Base-by-base conservation (phyloP, 768 basidiomycete genomes). In the Lepiota venenata region DNA sequence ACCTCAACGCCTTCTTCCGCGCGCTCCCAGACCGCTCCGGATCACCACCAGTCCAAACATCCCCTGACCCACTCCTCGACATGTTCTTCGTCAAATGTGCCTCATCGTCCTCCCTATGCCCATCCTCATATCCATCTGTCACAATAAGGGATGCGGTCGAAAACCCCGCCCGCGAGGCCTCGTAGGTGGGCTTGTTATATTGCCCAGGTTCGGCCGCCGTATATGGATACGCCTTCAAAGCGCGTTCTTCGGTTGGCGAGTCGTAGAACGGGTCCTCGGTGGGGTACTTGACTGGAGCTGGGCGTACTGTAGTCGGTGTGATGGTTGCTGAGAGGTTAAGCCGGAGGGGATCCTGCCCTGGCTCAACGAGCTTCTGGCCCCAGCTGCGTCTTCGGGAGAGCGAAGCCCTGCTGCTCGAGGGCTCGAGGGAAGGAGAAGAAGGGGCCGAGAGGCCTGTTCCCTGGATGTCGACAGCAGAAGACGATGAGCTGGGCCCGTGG, bases 371-470 rank as follows among this genome's bases (percentile, higher is more conserved):
- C 48, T 73, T 67, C 52, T 69, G 67, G 20, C 80, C 79, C 83
- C 86, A 83, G 62, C 85, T 87, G 54, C 86, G 75, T 47, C 84
- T 71, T 57, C 84, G 75, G 36, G 84, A 63, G 58, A 75, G 69
- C 12, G 53, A 55, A 14, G 39, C 18, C 22, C 73, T 66, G 45
- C 72, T 72, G 55, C 78, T 74, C 2, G 79, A 73, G 16, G 84
- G 79, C 25, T 80, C 80, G 21, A 79, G 70, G 25, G 81, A 73
- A n/a, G 84, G 82, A 10, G 84, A 83, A 36, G 76, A 65, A 14
- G 83, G 82, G 18, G 69, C 71, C 39, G 76, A 71, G 54, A 82
- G 66, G 25, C 77, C 77, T 45, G 77, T 71, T n/a, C 73, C 67
- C 42, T 77, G 68, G 35, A 85, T 63, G 66, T 85, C 79, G 56